Conservation (phyloP, 805 yeast genomes). For the Zygosaccharomyces kombuchaensis region DNA sequence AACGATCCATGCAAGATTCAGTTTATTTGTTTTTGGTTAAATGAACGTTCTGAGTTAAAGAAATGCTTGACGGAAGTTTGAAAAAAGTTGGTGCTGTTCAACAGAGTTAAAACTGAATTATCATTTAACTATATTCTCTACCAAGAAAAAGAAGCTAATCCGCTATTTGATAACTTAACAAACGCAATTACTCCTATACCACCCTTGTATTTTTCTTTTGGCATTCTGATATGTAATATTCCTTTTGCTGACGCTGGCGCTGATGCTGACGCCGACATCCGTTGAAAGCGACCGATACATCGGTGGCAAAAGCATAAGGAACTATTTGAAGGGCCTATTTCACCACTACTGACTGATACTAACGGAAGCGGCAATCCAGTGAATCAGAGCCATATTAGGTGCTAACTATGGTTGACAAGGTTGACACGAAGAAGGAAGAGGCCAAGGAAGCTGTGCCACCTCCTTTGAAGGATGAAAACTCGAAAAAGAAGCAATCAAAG, state of each 20-base stretch:
- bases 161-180: no score
- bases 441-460: constrained; percentile 12
- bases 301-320: constrained; percentile 7
- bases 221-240: not conserved
- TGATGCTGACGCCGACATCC: constrained; percentile 1
- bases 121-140: no score
- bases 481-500: constrained; percentile 29
- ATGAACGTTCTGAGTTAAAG: no score
- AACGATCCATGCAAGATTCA: no score
- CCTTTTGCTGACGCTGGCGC: not conserved
- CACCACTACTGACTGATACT: not conserved
- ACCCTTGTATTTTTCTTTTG: not conserved
- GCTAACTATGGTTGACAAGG: constrained; percentile 18
- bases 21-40: no score
- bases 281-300: constrained; percentile 2
- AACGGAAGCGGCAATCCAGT: constrained; percentile 1
- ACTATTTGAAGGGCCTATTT: constrained; percentile 5
- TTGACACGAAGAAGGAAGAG: constrained; percentile 14
- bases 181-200: no score
- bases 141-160: no score
- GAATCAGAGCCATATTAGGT: constrained; percentile 1
- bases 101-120: no score
- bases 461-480: constrained; percentile 13
- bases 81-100: no score
- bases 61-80: no score